phyloP scores from a whole-genome alignment of 1,284 basidiomycete genomes.

The Papiliotrema laurentii region DNA sequence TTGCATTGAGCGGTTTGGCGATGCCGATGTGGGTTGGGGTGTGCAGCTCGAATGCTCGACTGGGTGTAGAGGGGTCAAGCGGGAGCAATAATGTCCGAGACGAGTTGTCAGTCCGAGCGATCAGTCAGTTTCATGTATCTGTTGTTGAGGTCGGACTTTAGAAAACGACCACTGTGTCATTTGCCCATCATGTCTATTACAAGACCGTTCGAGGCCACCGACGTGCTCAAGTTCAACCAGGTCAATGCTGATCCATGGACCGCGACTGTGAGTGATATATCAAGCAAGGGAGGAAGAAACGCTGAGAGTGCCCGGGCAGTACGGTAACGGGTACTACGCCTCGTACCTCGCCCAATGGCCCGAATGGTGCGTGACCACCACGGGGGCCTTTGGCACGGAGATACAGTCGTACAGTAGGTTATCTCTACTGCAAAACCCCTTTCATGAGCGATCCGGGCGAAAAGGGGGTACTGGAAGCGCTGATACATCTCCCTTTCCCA shows the following conservation, averaged over 20 bases:
- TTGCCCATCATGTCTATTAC: constrained; percentile 48
- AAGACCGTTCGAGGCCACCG: constrained; percentile 49
- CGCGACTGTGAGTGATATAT: constrained; percentile 44
- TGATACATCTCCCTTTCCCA: too few relatives aligned
- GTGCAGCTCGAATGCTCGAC: too few relatives aligned
- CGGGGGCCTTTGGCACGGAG: constrained; percentile 21
- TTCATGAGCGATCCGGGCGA: too few relatives aligned
- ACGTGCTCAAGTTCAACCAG: constrained; percentile 51
- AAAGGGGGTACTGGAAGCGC: too few relatives aligned
- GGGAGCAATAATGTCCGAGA: too few relatives aligned
- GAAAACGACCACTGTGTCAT: background rate
- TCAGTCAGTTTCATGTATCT: too few relatives aligned
- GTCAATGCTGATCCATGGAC: constrained; percentile 54
- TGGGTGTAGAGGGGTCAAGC: too few relatives aligned
- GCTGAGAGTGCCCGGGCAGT: constrained; percentile 14
- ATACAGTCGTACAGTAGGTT: constrained; percentile 41
- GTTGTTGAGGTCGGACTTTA: background rate
- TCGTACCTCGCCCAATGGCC: constrained; percentile 44
- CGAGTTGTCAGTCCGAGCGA: too few relatives aligned
- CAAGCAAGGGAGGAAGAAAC: background rate
- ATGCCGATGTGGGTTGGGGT: too few relatives aligned
- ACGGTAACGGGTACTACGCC: constrained; percentile 43
- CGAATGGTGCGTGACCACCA: constrained; percentile 32
- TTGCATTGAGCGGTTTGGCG: too few relatives aligned
- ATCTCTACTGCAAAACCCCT: too few relatives aligned